These are phyloP conservation scores for Pyrenochaeta sp. DNA, from an alignment of 2,329 filamentous ascomycete genomes.

Conservation along the genomic window DNA sequence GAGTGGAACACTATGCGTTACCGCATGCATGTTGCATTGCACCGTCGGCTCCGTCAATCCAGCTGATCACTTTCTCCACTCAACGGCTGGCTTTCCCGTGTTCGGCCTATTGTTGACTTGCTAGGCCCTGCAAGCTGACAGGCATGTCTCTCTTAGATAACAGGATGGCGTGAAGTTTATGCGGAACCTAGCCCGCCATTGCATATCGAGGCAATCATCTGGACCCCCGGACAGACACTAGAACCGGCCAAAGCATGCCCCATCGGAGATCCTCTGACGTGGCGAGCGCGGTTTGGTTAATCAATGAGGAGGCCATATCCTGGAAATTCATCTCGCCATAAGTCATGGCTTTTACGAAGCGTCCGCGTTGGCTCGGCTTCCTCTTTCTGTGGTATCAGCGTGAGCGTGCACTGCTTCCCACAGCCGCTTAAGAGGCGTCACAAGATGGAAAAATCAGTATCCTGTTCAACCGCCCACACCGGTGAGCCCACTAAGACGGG, in stretches of 20 bases:
- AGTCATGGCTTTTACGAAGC: conserved; percentile 48
- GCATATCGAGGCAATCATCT: conserved; percentile 56
- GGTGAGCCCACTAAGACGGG: conserved; percentile 43
- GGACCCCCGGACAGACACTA: conserved; percentile 53
- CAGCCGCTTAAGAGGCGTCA: conserved; percentile 42
- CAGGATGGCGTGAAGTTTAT: conserved; percentile 54
- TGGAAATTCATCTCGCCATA: conserved; percentile 51
- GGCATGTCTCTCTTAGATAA: conserved; percentile 52
- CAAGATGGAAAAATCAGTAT: conserved; percentile 43
- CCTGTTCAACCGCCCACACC: conserved; percentile 43
- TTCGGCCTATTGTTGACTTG: conserved; percentile 52
- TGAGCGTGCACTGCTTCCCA: conserved; percentile 42
- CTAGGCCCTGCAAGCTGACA: conserved; percentile 54
- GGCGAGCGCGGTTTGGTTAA: conserved; percentile 58
- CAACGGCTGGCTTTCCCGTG: conserved; percentile 49
- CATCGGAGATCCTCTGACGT: conserved; percentile 63
- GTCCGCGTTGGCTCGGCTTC: conserved; percentile 38
- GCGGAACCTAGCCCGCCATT: conserved; percentile 54
- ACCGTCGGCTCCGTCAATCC: conserved; percentile 43
- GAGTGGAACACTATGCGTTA: conserved; percentile 45
- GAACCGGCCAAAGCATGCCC: conserved; percentile 57
- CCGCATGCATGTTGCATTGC: conserved; percentile 51
- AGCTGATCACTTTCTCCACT: conserved; percentile 52
- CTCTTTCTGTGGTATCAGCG: conserved; percentile 37
- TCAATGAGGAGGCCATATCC: conserved; percentile 47